Evolutionary conservation across 2,329 filamentous ascomycete species (phyloP), one percentile per base, ranked within the genome.

Genomic region (Alternaria gansuensis): DNA sequence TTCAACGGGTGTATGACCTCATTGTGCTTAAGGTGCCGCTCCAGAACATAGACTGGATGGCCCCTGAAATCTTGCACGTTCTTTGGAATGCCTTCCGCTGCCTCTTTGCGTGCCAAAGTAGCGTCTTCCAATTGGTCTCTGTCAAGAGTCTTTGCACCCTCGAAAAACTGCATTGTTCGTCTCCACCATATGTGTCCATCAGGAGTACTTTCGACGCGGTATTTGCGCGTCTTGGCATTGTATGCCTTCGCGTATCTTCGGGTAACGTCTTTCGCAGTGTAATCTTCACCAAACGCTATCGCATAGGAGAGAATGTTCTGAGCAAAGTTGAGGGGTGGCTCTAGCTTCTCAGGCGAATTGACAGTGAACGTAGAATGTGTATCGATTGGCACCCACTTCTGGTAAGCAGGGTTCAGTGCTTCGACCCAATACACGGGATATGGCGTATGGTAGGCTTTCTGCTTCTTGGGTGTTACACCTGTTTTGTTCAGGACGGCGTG

Each of bases 381-480:
- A 73, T 99, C 95, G 36, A 95, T 87, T 0, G 92, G 85, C 54
- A 97, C 86, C 95, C 95, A 99, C 80, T 92, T 96, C 73, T 97
- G 91, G 64, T 92, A 87, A 0, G 90, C 90, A 52, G 88, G 82
- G 63, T 97, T 93, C 64, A 97, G 91, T 3, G 92, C 89, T 78
- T 99, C 95, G 0, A 97, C 89, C 95, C 95, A 99, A 74, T 93
- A 98, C 3, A 98, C 84, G 0, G 95, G 95, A 69, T 89, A 91
- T 0, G 86, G 77, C 0, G 92, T 93, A 71, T 94, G 91, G 24
- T 83, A 84, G 10, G 90, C 84, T 13, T 73, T 78, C 21, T 77
- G 78, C 33, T 75, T 74, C 24, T 78, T 76, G 10, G 75, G 77
- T 50, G 80, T 43, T 24, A 57, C 59, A 44, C 70, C 70, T 41